Evolutionary conservation across 352 stramenopile genomes (phyloP).

Genomic region (Globisporangium paroecandrum): DNA sequence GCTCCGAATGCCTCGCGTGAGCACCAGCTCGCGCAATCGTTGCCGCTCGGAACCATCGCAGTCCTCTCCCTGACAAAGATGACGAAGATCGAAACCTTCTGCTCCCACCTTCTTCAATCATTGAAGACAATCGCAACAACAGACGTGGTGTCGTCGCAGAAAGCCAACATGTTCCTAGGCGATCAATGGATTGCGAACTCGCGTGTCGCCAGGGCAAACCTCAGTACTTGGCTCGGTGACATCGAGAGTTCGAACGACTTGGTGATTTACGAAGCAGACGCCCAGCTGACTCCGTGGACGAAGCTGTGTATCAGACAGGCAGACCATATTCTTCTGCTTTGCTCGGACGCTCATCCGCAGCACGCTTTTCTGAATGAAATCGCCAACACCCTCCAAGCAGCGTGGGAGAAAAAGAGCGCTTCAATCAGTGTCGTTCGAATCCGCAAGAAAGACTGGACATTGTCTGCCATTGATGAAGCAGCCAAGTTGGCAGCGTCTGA

Average conservation of each 20-base stretch:
- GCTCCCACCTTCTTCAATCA: conserved; percentile 50
- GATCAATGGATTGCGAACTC: conserved; percentile 72
- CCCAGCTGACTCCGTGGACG: conserved; percentile 69
- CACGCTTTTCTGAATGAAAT: conserved; percentile 75
- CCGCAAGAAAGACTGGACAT: conserved; percentile 70
- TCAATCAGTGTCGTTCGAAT: conserved; percentile 79
- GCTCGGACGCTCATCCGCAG: conserved; percentile 64
- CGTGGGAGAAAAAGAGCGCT: conserved; percentile 71
- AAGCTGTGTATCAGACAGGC: conserved; percentile 83
- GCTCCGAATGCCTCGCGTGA: conserved; percentile 19
- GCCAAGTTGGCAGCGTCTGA: conserved; percentile 40
- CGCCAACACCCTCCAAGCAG: conserved; percentile 52
- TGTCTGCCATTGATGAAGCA: conserved; percentile 51
- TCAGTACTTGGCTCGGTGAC: conserved; percentile 79
- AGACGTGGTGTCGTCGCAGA: conserved; percentile 68
- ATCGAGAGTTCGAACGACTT: conserved; percentile 75
- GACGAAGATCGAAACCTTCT: conserved; percentile 74
- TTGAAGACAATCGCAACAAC: conserved; percentile 67
- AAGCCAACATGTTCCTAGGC: conserved; percentile 57
- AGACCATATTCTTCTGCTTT: conserved; percentile 80
- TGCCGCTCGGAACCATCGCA: conserved; percentile 68
- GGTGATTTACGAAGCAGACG: conserved; percentile 81
- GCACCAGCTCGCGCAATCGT: conserved; percentile 20
- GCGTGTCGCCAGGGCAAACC: conserved; percentile 56
- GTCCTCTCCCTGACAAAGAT: conserved; percentile 79